Evolutionary conservation across 345 rosid genomes (phyloP).

Genomic region (Cochlearia excelsa): DNA sequence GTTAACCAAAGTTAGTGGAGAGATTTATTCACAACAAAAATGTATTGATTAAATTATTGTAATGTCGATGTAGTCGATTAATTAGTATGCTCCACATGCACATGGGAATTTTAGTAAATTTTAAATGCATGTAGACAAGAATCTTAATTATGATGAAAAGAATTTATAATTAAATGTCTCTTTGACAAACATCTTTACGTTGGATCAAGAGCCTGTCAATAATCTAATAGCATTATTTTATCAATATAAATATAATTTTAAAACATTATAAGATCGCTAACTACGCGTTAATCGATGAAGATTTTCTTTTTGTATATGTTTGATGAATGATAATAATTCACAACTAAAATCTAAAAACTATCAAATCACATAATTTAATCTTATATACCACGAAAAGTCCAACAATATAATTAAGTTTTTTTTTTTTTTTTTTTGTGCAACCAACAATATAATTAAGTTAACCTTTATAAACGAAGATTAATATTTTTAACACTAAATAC

Average conservation of each 20-base stretch:
- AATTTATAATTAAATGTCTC: conserved; percentile 22
- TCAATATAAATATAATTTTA: neutral
- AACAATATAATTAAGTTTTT: too few relatives aligned
- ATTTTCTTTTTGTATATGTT: conserved; percentile 8
- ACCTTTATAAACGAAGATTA: too few relatives aligned
- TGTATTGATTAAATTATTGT: conserved; percentile 15
- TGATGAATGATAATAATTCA: conserved; percentile 9
- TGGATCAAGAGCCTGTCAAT: conserved; percentile 48
- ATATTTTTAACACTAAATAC: too few relatives aligned
- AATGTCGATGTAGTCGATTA: conserved; percentile 20
- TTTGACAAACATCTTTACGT: conserved; percentile 42
- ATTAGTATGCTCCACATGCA: conserved; percentile 22
- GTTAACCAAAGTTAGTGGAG: conserved; percentile 29
- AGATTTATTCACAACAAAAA: conserved; percentile 5
- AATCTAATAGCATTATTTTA: conserved; percentile 17
- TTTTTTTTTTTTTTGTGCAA: too few relatives aligned
- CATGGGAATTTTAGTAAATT: conserved; percentile 16
- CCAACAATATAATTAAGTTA: too few relatives aligned
- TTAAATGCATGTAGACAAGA: conserved; percentile 30
- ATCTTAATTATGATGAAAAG: conserved; percentile 22
- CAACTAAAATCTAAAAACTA: neutral
- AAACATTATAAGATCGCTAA: conserved; percentile 21
- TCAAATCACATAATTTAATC: neutral
- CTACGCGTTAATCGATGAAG: conserved; percentile 12
- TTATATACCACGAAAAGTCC: too few relatives aligned